A percentile compares a stretch with the other conserved stretches of the same genome.
Conservation (phyloP, 306 rosid genomes). For the Dalbergia cultrata region DNA sequence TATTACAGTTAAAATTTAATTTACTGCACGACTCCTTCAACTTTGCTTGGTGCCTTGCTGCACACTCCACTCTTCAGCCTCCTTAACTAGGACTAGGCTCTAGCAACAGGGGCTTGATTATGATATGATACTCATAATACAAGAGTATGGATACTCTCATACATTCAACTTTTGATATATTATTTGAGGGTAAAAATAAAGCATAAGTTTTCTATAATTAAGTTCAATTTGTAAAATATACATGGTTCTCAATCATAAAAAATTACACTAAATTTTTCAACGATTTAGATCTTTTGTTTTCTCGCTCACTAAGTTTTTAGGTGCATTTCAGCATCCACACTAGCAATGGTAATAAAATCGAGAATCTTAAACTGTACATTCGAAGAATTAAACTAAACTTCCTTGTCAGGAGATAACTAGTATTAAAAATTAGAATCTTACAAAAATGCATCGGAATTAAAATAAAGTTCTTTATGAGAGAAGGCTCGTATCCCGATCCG, state of each 20-base stretch:
- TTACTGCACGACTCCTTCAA: not conserved
- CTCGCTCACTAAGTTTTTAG: not conserved
- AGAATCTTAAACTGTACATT: constrained; percentile 4
- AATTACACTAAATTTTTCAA: too few species aligned
- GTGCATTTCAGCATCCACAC: not conserved
- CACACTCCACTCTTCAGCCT: not conserved
- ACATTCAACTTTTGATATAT: too few species aligned
- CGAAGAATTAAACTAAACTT: not conserved
- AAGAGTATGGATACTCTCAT: too few species aligned
- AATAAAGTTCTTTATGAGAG: not conserved
- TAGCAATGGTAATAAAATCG: not conserved
- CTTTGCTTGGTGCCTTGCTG: not conserved
- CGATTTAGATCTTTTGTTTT: not conserved
- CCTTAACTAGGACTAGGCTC: not conserved
- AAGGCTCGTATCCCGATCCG: constrained; percentile 28
- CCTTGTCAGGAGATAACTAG: too few species aligned
- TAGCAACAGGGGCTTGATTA: too few species aligned
- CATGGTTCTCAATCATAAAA: too few species aligned
- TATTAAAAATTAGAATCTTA: not conserved
- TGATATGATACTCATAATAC: too few species aligned
- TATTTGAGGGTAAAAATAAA: too few species aligned
- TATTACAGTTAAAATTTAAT: not conserved
- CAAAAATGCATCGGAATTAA: not conserved
- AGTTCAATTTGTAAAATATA: too few species aligned
- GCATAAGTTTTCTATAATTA: not conserved